phyloP scores from a whole-genome alignment of 140 eudicot species.

The Erigeron philadelphicus region DNA sequence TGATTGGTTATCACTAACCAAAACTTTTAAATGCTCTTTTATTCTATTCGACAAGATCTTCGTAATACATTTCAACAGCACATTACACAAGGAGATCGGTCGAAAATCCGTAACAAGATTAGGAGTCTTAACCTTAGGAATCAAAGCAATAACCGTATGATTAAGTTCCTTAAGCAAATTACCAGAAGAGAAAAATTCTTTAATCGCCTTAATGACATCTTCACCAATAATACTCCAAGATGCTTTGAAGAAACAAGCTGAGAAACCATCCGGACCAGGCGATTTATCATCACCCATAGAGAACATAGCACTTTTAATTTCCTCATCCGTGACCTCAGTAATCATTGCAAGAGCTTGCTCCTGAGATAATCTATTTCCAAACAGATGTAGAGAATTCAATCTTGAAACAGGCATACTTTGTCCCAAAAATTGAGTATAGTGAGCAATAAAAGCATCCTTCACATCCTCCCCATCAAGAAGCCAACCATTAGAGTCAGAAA shows the following conservation, averaged over 20 bases:
- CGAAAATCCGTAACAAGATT: not conserved
- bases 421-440: too few species aligned
- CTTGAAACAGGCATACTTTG: too few species aligned
- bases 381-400: too few species aligned
- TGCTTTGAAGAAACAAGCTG: not conserved
- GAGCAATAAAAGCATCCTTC: too few species aligned
- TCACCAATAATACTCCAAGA: not conserved
- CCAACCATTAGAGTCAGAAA: too few species aligned
- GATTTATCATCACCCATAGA: not conserved
- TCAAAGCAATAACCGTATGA: not conserved
- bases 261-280: not conserved
- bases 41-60: not conserved
- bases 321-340: not conserved
- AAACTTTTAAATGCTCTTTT: not conserved
- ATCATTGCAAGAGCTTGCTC: too few species aligned
- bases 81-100: not conserved
- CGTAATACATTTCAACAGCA: not conserved
- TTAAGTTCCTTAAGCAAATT: not conserved
- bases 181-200: not conserved
- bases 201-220: not conserved
- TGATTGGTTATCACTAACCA: too few species aligned
- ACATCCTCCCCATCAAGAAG: too few species aligned
- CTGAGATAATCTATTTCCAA: too few species aligned
- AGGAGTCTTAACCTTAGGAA: not conserved
- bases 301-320: not conserved